Evolutionary conservation across 805 yeast species (phyloP), one percentile per base, ranked within the genome.

Genomic region (Yarrowia divulgata): DNA sequence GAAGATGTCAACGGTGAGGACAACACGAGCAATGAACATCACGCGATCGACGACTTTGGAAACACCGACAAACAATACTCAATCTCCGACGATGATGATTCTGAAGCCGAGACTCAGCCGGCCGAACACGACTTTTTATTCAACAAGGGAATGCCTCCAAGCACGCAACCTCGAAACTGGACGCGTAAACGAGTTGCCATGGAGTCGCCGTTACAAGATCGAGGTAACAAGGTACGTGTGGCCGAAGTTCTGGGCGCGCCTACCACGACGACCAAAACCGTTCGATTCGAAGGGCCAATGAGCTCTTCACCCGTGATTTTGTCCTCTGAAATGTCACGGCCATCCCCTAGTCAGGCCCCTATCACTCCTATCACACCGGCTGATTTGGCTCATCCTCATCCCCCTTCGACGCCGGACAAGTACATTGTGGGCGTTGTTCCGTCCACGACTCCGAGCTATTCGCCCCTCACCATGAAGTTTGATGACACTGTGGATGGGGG

Each of bases 281-380:
- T 57, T 10, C 35, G 63, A 16, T 57, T 57, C 16, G 63, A 42
- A 6, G 50, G 40, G 1, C 50, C 34, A 13, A 43, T 60, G 50
- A 43, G 52, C 16, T 60, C 66, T 8, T 60, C 66, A 8, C 66
- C 66, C 4, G 14, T 60, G 40, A 52, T 43, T 3, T 12, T 60
- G 13, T 60, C 66, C 18, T 60, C 66, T 6, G 66, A 60, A 14
- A 34, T 34, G 42, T 45, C 50, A 2, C 66, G 52, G 0, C 52
- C 50, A 12, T 60, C 52, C 0, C 66, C 66, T 2, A 60, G 66
- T 8, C 66, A 60, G 29, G 52, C 42, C 7, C 66, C 66, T 1
- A 60, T 60, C 3, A 60, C 66, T 2, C 66, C 66, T 1, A 60
- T 60, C n/a, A 60, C 66, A 0, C 66, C 66, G 14, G 66, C 52